phyloP scores from a whole-genome alignment of 2,329 filamentous ascomycete species.

The Alternaria conjuncta region DNA sequence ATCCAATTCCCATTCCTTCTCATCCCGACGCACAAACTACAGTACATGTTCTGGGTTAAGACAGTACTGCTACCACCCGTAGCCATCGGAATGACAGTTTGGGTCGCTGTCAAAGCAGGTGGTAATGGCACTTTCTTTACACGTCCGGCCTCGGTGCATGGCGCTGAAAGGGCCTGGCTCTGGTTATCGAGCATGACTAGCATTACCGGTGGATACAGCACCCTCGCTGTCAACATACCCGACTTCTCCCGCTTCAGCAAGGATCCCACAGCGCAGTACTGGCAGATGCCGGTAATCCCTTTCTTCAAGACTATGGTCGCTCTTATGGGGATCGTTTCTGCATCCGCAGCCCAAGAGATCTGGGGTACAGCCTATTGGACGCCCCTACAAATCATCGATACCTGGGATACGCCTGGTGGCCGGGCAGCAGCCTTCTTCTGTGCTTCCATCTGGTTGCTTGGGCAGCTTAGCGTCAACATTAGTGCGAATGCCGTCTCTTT shows the following conservation, averaged over 20 bases:
- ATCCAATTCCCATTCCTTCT: slow-evolving; percentile 27
- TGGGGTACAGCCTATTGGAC: slow-evolving; percentile 26
- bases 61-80: slow-evolving; percentile 8
- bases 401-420: slow-evolving; percentile 18
- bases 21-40: slow-evolving; percentile 26
- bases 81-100: slow-evolving; percentile 15
- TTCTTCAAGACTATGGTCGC: slow-evolving; percentile 20
- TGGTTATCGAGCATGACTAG: slow-evolving; percentile 16
- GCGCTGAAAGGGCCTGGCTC: neutral
- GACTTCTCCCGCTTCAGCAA: slow-evolving; percentile 28
- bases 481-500: slow-evolving; percentile 30
- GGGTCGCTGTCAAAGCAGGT: slow-evolving; percentile 19
- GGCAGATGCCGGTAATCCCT: slow-evolving; percentile 21
- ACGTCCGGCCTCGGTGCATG: neutral
- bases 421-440: slow-evolving; percentile 27
- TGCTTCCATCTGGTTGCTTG: slow-evolving; percentile 7
- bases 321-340: slow-evolving; percentile 26
- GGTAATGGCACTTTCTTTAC: slow-evolving; percentile 21
- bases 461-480: slow-evolving; percentile 29
- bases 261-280: slow-evolving; percentile 12
- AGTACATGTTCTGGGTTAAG: slow-evolving; percentile 18
- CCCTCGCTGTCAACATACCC: slow-evolving; percentile 18
- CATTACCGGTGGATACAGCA: slow-evolving; percentile 20
- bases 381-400: slow-evolving; percentile 26
- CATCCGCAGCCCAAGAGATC: slow-evolving; percentile 18